Base-by-base conservation (phyloP, 148 eudicot genomes). In the Rhododendron ferrugineum region DNA sequence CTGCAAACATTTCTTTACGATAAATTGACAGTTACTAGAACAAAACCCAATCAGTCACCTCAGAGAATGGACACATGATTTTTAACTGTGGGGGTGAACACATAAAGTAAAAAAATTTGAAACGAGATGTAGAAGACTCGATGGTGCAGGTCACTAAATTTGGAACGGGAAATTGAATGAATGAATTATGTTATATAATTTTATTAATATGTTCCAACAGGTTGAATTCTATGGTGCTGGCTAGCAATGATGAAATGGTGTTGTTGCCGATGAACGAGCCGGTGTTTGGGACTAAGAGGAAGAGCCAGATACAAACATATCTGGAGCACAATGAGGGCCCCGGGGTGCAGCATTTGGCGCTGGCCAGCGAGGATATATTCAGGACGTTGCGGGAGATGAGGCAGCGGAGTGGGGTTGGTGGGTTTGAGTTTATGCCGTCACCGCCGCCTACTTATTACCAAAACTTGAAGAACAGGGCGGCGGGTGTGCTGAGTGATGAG, bases 381-480 rank as follows among this genome's bases (percentile, higher is more conserved):
- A 52, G 87, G 90, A 97, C 98, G 0, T 49, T 97, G 60, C 91
- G 93, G 88, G 99, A 97, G 89, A 97, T 97, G 98, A 93, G 96
- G 91, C 92, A 91, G 88, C 88, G 98, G 75, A 94, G 92, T 75
- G 87, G 88, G 9, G 36, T 95, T 23, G 98, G 99, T 20, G 98
- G 98, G 56, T 97, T 97, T 54, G 99, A 97, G 92, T 97, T 97
- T 85, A 95, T 97, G 99, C 99, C 99, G 16, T 70, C 95, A 32
- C 99, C 99, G 6, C 99, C 99, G 0, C 94, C 94, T 34, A 97
- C 96, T 16, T 97, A 97, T 86, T 97, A 97, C 79, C 87, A 80
- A 88, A 94, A 94, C 60, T 46, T 97, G 89, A 95, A 91, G 92
- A 87, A 76, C 23, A 85, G 99, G 84, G 95, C 60, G 4, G 94